These are phyloP conservation scores for Ceratobasidium papillatum DNA, from an alignment of 1,284 basidiomycete species.

Conservation along the genomic window DNA sequence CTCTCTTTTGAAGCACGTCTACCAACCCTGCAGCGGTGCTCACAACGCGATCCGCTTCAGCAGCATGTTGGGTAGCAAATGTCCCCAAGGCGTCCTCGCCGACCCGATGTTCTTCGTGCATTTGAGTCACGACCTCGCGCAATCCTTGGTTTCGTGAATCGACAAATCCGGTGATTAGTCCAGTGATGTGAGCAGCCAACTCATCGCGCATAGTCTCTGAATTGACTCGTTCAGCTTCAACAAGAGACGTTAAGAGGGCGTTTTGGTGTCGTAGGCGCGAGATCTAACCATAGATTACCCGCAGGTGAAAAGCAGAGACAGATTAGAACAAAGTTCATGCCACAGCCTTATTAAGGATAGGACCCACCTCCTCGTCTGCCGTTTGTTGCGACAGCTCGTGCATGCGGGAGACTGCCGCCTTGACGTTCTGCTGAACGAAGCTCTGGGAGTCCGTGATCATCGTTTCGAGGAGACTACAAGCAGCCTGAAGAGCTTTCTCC, in stretches of 20 bases:
- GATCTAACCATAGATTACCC: constrained; percentile 54
- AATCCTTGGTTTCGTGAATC: constrained; percentile 75
- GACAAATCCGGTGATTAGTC: constrained; percentile 74
- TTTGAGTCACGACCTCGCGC: constrained; percentile 63
- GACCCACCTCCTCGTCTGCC: constrained; percentile 56
- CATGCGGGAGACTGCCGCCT: constrained; percentile 46
- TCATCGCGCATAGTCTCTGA: constrained; percentile 74
- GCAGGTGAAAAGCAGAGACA: background rate
- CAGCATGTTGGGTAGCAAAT: constrained; percentile 61
- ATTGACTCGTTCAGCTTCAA: constrained; percentile 72
- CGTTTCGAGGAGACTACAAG: constrained; percentile 52
- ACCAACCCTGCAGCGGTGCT: constrained; percentile 56
- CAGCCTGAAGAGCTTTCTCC: constrained; percentile 62
- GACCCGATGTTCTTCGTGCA: constrained; percentile 65
- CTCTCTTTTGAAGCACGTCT: constrained; percentile 58
- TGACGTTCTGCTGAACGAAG: constrained; percentile 49
- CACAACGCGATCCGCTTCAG: constrained; percentile 57
- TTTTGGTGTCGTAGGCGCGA: constrained; percentile 77
- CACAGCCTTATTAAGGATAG: background rate
- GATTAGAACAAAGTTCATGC: background rate
- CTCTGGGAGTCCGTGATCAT: constrained; percentile 48
- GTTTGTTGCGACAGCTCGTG: constrained; percentile 49
- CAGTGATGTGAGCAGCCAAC: constrained; percentile 74
- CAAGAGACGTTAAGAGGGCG: constrained; percentile 65
- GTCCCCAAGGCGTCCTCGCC: constrained; percentile 62